Percentiles rank a stretch among this genome's conserved stretches.
Evolutionary conservation across 805 yeast genomes (phyloP).

Genomic region (Schwanniomyces vanrijiae): DNA sequence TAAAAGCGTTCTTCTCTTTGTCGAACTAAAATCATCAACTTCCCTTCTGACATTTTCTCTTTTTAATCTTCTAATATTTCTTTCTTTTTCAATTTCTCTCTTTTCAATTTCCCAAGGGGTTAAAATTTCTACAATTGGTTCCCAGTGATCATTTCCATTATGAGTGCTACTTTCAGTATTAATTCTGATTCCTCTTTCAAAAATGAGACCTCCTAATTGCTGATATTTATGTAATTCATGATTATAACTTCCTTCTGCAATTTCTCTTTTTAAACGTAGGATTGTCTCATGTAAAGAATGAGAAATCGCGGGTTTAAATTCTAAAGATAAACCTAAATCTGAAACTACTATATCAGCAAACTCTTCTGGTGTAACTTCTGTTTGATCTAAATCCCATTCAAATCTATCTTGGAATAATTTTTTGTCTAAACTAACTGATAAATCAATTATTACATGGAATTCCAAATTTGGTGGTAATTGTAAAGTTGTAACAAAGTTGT

Average conservation of each 20-base stretch:
- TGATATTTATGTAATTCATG: conserved; percentile 44
- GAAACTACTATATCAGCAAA: conserved; percentile 81
- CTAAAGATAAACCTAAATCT: conserved; percentile 82
- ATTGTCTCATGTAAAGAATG: conserved; percentile 82
- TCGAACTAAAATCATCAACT: conserved; percentile 31
- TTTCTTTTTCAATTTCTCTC: conserved; percentile 91
- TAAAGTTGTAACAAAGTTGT: conserved; percentile 58
- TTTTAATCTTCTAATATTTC: conserved; percentile 87
- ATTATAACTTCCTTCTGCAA: conserved; percentile 57
- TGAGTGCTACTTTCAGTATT: conserved; percentile 66
- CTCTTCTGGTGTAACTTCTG: conserved; percentile 68
- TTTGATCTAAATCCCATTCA: conserved; percentile 80
- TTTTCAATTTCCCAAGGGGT: conserved; percentile 92
- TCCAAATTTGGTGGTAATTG: conserved; percentile 60
- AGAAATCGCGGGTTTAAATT: conserved; percentile 86
- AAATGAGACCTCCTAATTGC: conserved; percentile 41
- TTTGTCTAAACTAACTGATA: conserved; percentile 80
- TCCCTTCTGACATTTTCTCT: conserved; percentile 80
- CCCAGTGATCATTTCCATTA: conserved; percentile 79
- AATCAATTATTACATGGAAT: conserved; percentile 73
- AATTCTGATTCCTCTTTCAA: conserved; percentile 43
- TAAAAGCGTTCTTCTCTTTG: conserved; percentile 36
- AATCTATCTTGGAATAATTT: conserved; percentile 86
- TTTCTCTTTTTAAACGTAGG: conserved; percentile 75
- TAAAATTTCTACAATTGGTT: conserved; percentile 81